These are phyloP conservation scores for Irineochytrium annulatum DNA, from an alignment of 192 early-diverging fungal species.

Conservation along the genomic window DNA sequence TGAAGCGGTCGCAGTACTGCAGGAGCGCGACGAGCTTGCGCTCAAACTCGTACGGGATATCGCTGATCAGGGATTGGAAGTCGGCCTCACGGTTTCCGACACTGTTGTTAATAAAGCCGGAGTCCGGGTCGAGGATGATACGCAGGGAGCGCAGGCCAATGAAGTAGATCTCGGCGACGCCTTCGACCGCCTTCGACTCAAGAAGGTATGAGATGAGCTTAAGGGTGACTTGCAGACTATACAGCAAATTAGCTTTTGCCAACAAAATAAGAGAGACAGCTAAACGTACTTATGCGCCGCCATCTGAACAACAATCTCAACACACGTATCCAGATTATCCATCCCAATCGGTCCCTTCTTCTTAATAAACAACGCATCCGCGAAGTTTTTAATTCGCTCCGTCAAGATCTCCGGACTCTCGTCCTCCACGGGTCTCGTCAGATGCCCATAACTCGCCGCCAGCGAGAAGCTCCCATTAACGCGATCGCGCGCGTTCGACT, in stretches of 20 bases:
- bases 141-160: slow-evolving; percentile 39
- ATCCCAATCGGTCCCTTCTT: slow-evolving; percentile 26
- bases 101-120: slow-evolving; percentile 29
- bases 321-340: slow-evolving; percentile 39
- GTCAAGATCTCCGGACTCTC: slow-evolving; percentile 34
- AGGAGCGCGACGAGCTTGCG: slow-evolving; percentile 25
- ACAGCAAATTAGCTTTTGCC: background rate
- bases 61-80: slow-evolving; percentile 29
- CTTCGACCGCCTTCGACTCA: slow-evolving; percentile 22
- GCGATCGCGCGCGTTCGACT: slow-evolving; percentile 18
- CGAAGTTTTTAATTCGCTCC: slow-evolving; percentile 37
- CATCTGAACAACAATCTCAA: slow-evolving; percentile 47
- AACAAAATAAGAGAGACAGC: background rate
- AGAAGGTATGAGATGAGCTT: slow-evolving; percentile 33
- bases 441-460: slow-evolving; percentile 23
- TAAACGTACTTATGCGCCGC: slow-evolving; percentile 38
- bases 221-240: slow-evolving; percentile 31
- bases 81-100: slow-evolving; percentile 24
- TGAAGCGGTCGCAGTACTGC: slow-evolving; percentile 27
- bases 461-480: slow-evolving; percentile 25
- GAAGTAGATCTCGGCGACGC: slow-evolving; percentile 26
- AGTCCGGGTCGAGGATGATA: slow-evolving; percentile 41
- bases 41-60: slow-evolving; percentile 38
- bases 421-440: slow-evolving; percentile 32
- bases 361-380: slow-evolving; percentile 40